These are phyloP conservation scores for Solanum virginianum DNA, from an alignment of 257 asterid species.

Conservation along the genomic window DNA sequence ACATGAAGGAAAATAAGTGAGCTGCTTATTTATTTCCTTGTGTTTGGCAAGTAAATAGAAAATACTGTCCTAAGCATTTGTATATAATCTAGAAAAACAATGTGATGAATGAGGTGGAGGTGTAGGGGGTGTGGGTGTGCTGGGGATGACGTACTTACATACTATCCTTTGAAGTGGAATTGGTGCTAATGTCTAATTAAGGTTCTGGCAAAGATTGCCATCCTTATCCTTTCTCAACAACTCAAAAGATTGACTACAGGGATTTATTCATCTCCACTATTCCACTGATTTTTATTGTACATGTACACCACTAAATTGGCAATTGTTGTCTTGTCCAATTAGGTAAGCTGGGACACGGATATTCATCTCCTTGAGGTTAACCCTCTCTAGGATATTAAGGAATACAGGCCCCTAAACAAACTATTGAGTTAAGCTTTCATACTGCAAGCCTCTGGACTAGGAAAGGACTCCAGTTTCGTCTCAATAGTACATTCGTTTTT, in stretches of 20 bases:
- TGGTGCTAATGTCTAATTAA: neutral
- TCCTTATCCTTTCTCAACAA: neutral
- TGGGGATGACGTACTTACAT: neutral
- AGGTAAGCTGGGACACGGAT: neutral
- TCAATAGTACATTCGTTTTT: neutral
- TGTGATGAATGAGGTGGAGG: neutral
- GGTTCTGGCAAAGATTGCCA: neutral
- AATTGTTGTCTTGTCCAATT: neutral
- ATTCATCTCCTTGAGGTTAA: neutral
- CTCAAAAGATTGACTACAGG: neutral
- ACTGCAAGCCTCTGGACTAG: neutral
- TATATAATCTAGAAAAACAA: neutral
- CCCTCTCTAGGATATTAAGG: neutral
- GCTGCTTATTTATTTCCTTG: neutral
- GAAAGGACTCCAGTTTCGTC: neutral
- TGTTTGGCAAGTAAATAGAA: neutral
- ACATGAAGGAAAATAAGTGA: neutral
- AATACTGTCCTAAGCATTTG: neutral
- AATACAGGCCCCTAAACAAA: neutral
- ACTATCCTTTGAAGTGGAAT: neutral
- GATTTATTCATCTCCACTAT: neutral
- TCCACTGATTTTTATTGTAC: neutral
- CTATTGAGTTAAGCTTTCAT: neutral
- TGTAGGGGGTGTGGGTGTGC: neutral
- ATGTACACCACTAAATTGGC: neutral